Evolutionary conservation across 2,329 filamentous ascomycete genomes (phyloP).

Genomic region (Coniochaeta sp.): DNA sequence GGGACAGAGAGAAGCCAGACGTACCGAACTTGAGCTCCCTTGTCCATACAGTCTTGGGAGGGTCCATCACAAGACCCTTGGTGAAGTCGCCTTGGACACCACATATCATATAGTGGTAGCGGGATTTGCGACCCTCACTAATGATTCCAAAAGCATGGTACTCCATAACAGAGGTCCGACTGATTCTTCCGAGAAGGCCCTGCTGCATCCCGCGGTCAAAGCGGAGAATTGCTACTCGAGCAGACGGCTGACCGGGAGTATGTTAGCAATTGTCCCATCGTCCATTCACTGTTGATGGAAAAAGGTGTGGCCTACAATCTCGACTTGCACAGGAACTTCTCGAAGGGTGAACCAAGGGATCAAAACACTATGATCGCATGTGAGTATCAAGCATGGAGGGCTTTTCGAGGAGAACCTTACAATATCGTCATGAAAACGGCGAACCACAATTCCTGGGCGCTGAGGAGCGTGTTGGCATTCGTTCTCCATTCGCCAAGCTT

Average conservation of each 20-base stretch:
- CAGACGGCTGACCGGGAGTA: conserved; percentile 23
- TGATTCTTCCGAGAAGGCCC: conserved; percentile 31
- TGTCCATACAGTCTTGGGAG: conserved; percentile 31
- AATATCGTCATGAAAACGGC: conserved; percentile 32
- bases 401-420: conserved; percentile 14
- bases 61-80: conserved; percentile 27
- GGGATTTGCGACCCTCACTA: conserved; percentile 27
- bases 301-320: conserved; percentile 22
- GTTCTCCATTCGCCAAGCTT: conserved; percentile 23
- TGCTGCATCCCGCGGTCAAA: conserved; percentile 34
- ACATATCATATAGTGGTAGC: conserved; percentile 32
- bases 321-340: conserved; percentile 29
- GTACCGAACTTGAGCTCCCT: conserved; percentile 31
- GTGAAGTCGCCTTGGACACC: conserved; percentile 35
- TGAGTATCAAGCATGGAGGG: conserved; percentile 8
- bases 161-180: conserved; percentile 33
- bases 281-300: too few relatives aligned
- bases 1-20: conserved; percentile 3
- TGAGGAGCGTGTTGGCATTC: conserved; percentile 25
- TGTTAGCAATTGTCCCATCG: conserved; percentile 11
- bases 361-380: conserved; percentile 20
- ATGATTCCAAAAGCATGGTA: conserved; percentile 35
- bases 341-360: conserved; percentile 32
- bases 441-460: conserved; percentile 31
- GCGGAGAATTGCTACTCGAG: conserved; percentile 30